phyloP scores from a whole-genome alignment of 2,329 filamentous ascomycete species.

The Teratosphaeria pseudoeucalypti region DNA sequence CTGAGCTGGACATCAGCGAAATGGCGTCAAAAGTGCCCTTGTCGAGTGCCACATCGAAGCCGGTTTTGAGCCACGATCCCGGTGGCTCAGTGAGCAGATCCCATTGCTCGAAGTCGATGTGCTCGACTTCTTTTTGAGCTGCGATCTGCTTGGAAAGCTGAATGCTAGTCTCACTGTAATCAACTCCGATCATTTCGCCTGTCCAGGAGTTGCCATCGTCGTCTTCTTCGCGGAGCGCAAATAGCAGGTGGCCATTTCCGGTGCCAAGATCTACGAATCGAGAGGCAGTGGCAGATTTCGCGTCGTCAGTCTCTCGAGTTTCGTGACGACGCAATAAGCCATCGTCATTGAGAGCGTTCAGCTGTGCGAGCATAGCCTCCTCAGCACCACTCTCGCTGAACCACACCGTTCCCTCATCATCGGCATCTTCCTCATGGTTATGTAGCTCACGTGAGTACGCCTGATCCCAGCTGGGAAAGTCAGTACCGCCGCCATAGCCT shows the following conservation, averaged over 20 bases:
- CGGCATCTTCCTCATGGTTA: constrained; percentile 61
- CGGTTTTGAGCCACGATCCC: constrained; percentile 48
- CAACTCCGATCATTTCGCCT: constrained; percentile 70
- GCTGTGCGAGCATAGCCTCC: constrained; percentile 61
- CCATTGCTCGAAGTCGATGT: constrained; percentile 42
- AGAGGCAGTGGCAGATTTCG: constrained; percentile 24
- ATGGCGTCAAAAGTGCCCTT: constrained; percentile 98
- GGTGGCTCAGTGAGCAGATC: constrained; percentile 38
- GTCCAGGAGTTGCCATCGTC: constrained; percentile 40
- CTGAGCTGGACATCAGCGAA: constrained; percentile 43
- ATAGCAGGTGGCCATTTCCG: constrained; percentile 87
- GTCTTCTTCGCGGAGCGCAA: constrained; percentile 56
- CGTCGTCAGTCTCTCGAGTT: not conserved
- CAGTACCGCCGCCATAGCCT: not conserved
- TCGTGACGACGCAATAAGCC: constrained; percentile 32
- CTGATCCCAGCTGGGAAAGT: constrained; percentile 38
- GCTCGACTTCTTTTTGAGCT: constrained; percentile 12
- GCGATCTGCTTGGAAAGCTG: constrained; percentile 58
- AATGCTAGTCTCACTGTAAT: constrained; percentile 72
- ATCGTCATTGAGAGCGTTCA: constrained; percentile 41
- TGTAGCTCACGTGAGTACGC: constrained; percentile 61
- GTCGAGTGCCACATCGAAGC: constrained; percentile 89
- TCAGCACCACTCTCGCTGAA: constrained; percentile 91
- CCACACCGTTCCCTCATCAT: constrained; percentile 85
- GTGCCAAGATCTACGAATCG: constrained; percentile 80